Evolutionary conservation across 192 early-diverging fungal species (phyloP).

Genomic region (Tieghemiomyces parasiticus): DNA sequence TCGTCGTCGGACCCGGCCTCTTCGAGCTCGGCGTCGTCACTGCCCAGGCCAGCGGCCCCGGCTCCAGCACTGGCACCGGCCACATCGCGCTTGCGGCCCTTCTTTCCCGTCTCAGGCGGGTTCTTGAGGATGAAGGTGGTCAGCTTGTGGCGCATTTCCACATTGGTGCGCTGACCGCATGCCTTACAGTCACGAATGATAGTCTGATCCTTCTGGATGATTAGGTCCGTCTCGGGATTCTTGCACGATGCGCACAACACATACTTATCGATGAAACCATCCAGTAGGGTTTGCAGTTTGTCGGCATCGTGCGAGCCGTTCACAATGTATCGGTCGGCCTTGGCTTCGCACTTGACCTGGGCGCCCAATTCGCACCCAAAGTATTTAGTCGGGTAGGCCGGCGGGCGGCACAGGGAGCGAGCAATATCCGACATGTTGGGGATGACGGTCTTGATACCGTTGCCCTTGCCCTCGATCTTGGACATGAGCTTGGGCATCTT

Average conservation of each 20-base stretch:
- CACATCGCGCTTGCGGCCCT: constrained; percentile 15
- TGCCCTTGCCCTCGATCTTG: constrained; percentile 95
- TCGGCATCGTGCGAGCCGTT: constrained; percentile 87
- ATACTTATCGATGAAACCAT: constrained; percentile 87
- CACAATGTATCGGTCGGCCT: constrained; percentile 84
- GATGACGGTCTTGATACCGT: constrained; percentile 98
- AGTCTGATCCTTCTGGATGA: constrained; percentile 39
- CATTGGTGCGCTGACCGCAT: constrained; percentile 69
- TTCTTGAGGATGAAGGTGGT: constrained; percentile 84
- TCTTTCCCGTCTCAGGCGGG: constrained; percentile 54
- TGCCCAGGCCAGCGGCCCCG: constrained; percentile 27
- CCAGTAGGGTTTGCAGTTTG: constrained; percentile 69
- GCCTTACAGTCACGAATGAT: constrained; percentile 77
- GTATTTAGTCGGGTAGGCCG: constrained; percentile 75
- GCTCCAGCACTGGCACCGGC: constrained; percentile 33
- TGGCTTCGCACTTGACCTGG: constrained; percentile 77
- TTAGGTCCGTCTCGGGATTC: constrained; percentile 94
- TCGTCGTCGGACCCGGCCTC: constrained; percentile 47
- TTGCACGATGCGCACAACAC: constrained; percentile 84
- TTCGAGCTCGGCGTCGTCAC: constrained; percentile 22
- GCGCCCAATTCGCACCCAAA: constrained; percentile 96
- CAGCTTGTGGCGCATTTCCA: constrained; percentile 81
- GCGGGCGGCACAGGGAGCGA: constrained; percentile 73
- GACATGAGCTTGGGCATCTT: constrained; percentile 88
- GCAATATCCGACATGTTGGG: constrained; percentile 94